Conservation (phyloP, 2,329 filamentous ascomycete genomes). For the Polytolypa hystricis region DNA sequence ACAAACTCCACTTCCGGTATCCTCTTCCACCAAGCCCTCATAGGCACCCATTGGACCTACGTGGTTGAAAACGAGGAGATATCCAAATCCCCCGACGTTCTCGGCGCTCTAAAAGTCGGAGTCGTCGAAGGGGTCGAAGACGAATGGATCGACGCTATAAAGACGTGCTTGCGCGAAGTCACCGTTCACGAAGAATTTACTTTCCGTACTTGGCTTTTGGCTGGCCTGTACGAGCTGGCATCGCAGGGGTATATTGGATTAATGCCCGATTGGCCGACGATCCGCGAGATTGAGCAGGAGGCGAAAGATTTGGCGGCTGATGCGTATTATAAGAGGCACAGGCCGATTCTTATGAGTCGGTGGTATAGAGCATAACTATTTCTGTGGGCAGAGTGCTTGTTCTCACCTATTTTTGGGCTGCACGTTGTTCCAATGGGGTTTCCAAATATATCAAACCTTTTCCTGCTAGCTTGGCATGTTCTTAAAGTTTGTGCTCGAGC, state of each 20-base stretch:
- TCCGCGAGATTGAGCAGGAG: slow-evolving; percentile 10
- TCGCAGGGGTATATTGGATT: slow-evolving; percentile 11
- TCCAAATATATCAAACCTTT: no score
- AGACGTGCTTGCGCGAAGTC: slow-evolving; percentile 8
- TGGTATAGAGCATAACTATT: no score
- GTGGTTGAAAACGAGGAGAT: slow-evolving; percentile 6
- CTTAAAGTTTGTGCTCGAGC: no score
- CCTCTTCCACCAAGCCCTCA: slow-evolving; percentile 9
- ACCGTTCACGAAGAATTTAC: slow-evolving; percentile 8
- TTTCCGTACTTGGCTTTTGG: slow-evolving; percentile 11
- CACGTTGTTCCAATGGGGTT: no score
- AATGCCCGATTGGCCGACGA: slow-evolving; percentile 8
- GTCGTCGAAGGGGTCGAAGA: slow-evolving; percentile 7
- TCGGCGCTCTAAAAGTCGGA: slow-evolving; percentile 11
- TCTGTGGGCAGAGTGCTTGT: no score
- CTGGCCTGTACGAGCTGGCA: slow-evolving; percentile 11
- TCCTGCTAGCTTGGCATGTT: no score
- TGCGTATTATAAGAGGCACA: neutral
- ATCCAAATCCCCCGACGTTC: slow-evolving; percentile 6
- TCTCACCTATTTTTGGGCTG: no score
- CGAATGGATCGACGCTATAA: slow-evolving; percentile 11
- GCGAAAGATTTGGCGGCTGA: slow-evolving; percentile 7
- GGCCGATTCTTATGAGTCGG: no score
- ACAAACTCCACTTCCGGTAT: slow-evolving; percentile 5
- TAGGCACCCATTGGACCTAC: slow-evolving; percentile 7